Evolutionary conservation across 148 eudicot species (phyloP).

Genomic region (Drosera capensis): DNA sequence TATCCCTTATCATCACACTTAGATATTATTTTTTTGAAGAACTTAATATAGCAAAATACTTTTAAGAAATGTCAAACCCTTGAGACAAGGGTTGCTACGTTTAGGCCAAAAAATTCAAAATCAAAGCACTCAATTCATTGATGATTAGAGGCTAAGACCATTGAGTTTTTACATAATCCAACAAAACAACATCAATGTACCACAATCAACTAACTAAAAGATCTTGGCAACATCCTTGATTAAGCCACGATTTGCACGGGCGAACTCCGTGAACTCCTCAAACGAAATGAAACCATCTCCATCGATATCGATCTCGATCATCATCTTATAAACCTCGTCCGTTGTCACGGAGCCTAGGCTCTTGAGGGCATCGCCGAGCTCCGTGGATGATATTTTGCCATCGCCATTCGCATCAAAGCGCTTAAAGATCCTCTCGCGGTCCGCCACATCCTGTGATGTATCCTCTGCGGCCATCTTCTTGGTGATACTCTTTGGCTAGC

Average conservation of each 20-base stretch:
- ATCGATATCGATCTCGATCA: conserved; percentile 73
- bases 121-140: too few relatives aligned
- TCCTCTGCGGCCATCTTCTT: conserved; percentile 41
- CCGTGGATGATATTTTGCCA: conserved; percentile 57
- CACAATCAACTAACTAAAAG: conserved; percentile 33
- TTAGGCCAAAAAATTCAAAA: too few relatives aligned
- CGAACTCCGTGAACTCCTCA: conserved; percentile 53
- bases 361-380: conserved; percentile 76
- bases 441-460: conserved; percentile 40
- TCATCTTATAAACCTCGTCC: conserved; percentile 46
- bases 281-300: conserved; percentile 64
- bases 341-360: conserved; percentile 42
- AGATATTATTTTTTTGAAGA: too few relatives aligned
- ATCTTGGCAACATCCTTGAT: conserved; percentile 77
- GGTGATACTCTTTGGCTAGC: too few relatives aligned
- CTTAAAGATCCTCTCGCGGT: conserved; percentile 65
- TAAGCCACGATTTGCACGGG: conserved; percentile 59
- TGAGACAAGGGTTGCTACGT: too few relatives aligned
- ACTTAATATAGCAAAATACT: too few relatives aligned
- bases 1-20: too few relatives aligned
- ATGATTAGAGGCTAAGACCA: too few relatives aligned
- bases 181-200: too few relatives aligned
- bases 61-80: too few relatives aligned
- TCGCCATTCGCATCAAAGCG: conserved; percentile 68
- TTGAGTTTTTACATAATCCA: too few relatives aligned